These are phyloP conservation scores for Prototheca stagnorum DNA, from an alignment of 163 green algal species.

Conservation along the genomic window DNA sequence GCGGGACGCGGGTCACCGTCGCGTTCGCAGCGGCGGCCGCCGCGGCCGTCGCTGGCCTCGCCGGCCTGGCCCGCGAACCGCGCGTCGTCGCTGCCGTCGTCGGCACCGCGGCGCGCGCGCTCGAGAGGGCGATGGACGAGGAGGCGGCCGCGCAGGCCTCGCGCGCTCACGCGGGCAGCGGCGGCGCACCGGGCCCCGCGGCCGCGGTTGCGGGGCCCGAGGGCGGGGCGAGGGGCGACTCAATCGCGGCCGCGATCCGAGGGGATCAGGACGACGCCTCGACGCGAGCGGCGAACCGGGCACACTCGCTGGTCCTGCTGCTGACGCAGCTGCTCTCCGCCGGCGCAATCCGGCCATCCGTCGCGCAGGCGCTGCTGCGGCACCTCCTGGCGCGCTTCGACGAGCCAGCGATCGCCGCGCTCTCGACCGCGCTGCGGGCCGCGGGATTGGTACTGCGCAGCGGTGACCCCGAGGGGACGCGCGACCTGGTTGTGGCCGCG, in stretches of 20 bases:
- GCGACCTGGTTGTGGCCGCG: constrained; percentile 63
- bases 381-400: constrained; percentile 27
- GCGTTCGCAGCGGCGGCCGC: constrained; percentile 56
- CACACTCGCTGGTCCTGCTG: constrained; percentile 36
- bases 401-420: constrained; percentile 55
- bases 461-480: constrained; percentile 65
- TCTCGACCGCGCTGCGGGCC: constrained; percentile 45
- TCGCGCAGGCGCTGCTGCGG: constrained; percentile 36
- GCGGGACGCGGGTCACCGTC: constrained; percentile 52
- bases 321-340: constrained; percentile 28
- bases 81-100: constrained; percentile 24
- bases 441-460: constrained; percentile 40
- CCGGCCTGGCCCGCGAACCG: constrained; percentile 15
- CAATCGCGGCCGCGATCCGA: too few relatives aligned
- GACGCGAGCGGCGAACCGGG: too few relatives aligned
- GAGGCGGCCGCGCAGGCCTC: constrained; percentile 20
- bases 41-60: constrained; percentile 43
- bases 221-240: too few relatives aligned
- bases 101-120: constrained; percentile 9
- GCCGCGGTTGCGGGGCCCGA: too few relatives aligned
- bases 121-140: constrained; percentile 6
- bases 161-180: too few relatives aligned
- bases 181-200: too few relatives aligned
- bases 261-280: too few relatives aligned
- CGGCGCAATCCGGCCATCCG: constrained; percentile 8